These are phyloP conservation scores for Amyloporia xantha DNA, from an alignment of 768 basidiomycete species.

Conservation along the genomic window DNA sequence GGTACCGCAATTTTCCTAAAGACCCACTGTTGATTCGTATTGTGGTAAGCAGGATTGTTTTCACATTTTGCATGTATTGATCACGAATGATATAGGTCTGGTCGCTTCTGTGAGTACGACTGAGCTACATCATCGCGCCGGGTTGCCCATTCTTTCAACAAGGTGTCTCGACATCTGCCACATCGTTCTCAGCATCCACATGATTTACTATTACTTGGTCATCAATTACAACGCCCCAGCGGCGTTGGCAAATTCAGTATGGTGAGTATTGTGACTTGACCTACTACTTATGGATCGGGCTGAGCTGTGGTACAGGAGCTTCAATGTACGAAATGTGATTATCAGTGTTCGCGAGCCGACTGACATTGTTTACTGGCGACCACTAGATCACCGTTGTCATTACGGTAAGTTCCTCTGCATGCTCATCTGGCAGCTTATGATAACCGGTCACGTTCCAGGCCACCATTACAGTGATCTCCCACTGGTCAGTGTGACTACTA, in stretches of 20 bases:
- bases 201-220: slow-evolving; percentile 12
- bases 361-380: neutral
- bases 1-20: slow-evolving; percentile 5
- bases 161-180: slow-evolving; percentile 7
- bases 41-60: slow-evolving; percentile 5
- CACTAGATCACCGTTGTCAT: neutral
- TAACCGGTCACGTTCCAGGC: slow-evolving; percentile 2
- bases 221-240: slow-evolving; percentile 8
- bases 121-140: neutral
- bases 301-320: slow-evolving; percentile 6
- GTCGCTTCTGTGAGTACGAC: slow-evolving; percentile 1
- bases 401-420: neutral
- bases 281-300: neutral
- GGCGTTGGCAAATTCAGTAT: slow-evolving; percentile 6
- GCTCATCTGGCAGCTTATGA: neutral
- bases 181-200: slow-evolving; percentile 9
- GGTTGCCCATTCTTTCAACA: neutral
- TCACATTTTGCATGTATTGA: neutral
- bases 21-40: slow-evolving; percentile 7
- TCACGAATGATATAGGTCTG: slow-evolving; percentile 2
- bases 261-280: neutral
- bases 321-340: slow-evolving; percentile 1
- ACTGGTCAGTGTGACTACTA: neutral
- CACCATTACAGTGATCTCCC: slow-evolving; percentile 7
- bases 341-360: no score